These are phyloP conservation scores for Corylus heterophylla DNA, from an alignment of 306 rosid genomes.

Conservation along the genomic window DNA sequence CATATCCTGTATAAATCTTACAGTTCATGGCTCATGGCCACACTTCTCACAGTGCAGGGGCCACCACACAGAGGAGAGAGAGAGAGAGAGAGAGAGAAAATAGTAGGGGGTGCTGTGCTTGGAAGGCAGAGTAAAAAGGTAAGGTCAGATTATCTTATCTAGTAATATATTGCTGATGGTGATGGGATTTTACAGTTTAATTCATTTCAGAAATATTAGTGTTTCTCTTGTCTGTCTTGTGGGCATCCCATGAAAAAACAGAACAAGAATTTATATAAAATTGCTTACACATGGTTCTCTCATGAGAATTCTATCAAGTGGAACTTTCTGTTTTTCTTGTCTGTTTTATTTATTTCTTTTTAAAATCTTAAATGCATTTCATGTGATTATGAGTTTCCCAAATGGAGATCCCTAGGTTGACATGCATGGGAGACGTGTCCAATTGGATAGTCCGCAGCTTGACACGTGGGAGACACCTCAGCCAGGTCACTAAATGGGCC, in stretches of 20 bases:
- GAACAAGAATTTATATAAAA: neutral
- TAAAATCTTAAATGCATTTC: too few species aligned
- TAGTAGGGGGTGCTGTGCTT: constrained; percentile 14
- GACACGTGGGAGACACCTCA: neutral
- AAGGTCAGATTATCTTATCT: neutral
- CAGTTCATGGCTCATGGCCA: constrained; percentile 11
- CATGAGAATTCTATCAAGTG: neutral
- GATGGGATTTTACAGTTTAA: constrained; percentile 13
- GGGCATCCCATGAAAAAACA: neutral
- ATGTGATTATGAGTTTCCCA: neutral
- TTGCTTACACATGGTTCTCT: neutral
- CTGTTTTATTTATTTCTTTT: neutral
- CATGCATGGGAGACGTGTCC: neutral
- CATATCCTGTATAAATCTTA: constrained; percentile 11
- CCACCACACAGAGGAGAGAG: constrained; percentile 12
- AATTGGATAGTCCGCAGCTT: neutral
- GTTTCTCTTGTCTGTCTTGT: neutral
- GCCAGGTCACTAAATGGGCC: neutral
- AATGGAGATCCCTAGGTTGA: neutral
- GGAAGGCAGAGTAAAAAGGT: constrained; percentile 31
- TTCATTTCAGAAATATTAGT: constrained; percentile 3
- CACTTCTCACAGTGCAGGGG: constrained; percentile 11
- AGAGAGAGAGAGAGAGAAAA: neutral
- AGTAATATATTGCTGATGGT: neutral
- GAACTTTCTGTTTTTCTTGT: neutral